Percentiles rank a stretch among this genome's conserved stretches.
Conservation (phyloP, 805 yeast species). For the Cyberlindnera maritima region DNA sequence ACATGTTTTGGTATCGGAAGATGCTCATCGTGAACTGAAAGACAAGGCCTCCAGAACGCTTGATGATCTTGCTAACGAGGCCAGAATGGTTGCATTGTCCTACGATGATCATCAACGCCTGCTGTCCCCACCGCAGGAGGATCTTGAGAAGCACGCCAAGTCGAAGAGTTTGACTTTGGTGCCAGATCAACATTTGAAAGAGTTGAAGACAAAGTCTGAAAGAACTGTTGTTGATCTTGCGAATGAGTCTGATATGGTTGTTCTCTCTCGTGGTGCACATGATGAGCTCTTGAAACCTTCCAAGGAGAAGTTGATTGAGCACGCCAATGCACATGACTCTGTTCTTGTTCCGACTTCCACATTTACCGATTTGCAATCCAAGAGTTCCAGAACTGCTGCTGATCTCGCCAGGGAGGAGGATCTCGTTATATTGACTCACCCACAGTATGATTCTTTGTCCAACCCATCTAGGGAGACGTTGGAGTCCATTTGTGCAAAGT, state of each 20-base stretch:
- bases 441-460: constrained; percentile 15
- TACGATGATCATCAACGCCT: constrained; percentile 16
- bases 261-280: constrained; percentile 26
- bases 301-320: constrained; percentile 2
- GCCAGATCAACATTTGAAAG: neutral
- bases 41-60: constrained; percentile 20
- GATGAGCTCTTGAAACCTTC: constrained; percentile 18
- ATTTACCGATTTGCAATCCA: constrained; percentile 13
- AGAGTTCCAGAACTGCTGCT: constrained; percentile 16
- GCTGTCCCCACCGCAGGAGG: constrained; percentile 11
- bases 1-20: constrained; percentile 17
- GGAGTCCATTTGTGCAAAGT: constrained; percentile 6
- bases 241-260: constrained; percentile 22
- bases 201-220: constrained; percentile 6
- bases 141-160: constrained; percentile 14
- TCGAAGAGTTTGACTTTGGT: constrained; percentile 6
- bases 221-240: constrained; percentile 21
- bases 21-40: constrained; percentile 9
- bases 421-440: constrained; percentile 16
- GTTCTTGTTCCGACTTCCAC: constrained; percentile 8
- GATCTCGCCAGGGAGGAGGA: constrained; percentile 22
- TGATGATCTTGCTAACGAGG: constrained; percentile 23
- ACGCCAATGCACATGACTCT: constrained; percentile 10
- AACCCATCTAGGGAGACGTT: constrained; percentile 18
- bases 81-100: constrained; percentile 13